These are phyloP conservation scores for Blepharisma undulans DNA, from an alignment of 169 alveolate species.

Conservation along the genomic window DNA sequence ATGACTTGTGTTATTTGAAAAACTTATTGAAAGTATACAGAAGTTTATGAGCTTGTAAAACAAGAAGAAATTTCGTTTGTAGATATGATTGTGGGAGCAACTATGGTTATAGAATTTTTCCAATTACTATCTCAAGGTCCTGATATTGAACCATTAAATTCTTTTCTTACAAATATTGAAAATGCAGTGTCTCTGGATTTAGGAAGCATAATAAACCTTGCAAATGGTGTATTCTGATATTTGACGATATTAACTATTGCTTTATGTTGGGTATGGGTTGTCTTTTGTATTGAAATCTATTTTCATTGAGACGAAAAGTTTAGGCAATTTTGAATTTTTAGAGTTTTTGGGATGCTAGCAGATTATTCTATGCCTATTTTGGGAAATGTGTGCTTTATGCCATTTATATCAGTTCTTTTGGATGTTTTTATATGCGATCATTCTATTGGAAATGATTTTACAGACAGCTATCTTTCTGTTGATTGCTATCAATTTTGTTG, in stretches of 20 bases:
- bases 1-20: neutral
- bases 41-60: neutral
- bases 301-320: neutral
- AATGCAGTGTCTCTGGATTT: neutral
- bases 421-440: neutral
- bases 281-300: neutral
- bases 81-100: neutral
- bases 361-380: neutral
- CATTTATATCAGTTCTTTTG: neutral
- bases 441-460: neutral
- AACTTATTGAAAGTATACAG: neutral
- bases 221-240: neutral
- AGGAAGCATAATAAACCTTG: neutral
- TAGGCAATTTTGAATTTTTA: neutral
- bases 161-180: neutral
- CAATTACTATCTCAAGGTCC: neutral
- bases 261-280: neutral
- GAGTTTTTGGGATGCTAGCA: neutral
- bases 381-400: neutral
- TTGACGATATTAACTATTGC: neutral
- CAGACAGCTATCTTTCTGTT: neutral
- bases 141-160: neutral
- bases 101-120: neutral
- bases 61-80: neutral
- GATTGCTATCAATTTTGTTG: conserved; percentile 24